Base-by-base conservation (phyloP, 345 rosid species). In the Pugionium cornutum region DNA sequence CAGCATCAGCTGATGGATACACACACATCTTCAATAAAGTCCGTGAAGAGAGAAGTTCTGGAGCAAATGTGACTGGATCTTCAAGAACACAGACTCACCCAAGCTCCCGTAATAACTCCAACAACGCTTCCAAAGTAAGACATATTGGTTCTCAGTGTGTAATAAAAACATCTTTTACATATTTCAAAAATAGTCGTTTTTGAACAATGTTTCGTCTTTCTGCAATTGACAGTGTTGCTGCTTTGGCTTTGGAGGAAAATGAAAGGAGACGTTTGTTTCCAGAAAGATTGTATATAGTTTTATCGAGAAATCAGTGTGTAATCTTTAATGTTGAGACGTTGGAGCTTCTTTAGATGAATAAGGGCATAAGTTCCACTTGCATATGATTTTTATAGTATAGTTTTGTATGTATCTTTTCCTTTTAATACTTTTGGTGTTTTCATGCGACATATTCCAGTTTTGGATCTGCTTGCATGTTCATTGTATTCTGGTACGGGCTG, bases 21-120 rank as follows among this genome's bases (percentile, higher is more conserved):
- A 89, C 98, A 31, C 89, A 89, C 81, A 86, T 92, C 58, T 92
- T 92, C 75, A 84, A 89, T 73, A 72, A 80, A 79, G 96, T 92
- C 11, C 78, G 92, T 10, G 89, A 86, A 80, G 95, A 89, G 75
- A 89, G 82, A 58, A 85, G 82, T 36, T 64, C 56, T 4, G 87
- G 69, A 8, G 83, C 78, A 9, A 83, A 58, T 42, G 79, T 51
- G 55, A 80, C 85, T 18, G 86, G 80, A 72, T 78, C 73, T 76
- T 36, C 82, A 9, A 46, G 75, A 53, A 78, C 76, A 1, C 79
- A 95, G 0, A 70, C 89, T 10, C 69, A 80, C 37, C 10, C 40
- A 5, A 49, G 11, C 34, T 5, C 9, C 40, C 76, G 66, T 32
- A 73, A 53, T 34, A 74, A 9, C 25, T 49, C 79, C 46, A 8